Base-by-base conservation (phyloP, 1,139 yeast genomes). In the Casaregolazyma lundiana region DNA sequence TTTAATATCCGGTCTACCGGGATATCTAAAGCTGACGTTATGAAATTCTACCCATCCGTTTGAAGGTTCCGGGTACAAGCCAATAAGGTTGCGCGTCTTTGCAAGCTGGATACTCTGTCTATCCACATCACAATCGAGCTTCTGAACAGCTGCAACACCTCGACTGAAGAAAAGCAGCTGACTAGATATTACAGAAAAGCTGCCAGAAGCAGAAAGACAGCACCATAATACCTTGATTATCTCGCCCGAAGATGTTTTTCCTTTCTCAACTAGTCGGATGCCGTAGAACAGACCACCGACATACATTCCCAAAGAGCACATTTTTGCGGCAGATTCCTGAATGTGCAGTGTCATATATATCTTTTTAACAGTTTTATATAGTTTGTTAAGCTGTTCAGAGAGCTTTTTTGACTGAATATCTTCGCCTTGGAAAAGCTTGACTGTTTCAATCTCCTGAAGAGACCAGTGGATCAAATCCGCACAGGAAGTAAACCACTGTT, bases 201-300 rank as follows among this genome's bases (percentile, higher is more conserved):
- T 71, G 11, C 80, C 73, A 0, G 94, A 86, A 24, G 88, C 68
- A 64, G 80, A 72, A 20, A 90, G 65, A 57, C 96, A 87, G 6
- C 95, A 76, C 57, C 88, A 81, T 59, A 92, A 88, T 29, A 95
- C 84, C 0, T 96, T 84, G 47, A 92, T 71, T 0, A 90, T 86
- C 35, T 79, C 75, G 13, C 84, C 82, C 1, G 87, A 68, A 1
- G 69, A 56, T 8, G 80, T 60, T 15, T 73, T 70, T 0, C 78
- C 78, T 3, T 66, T 62, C 38, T 67, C 65, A 3, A 88, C 81
- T 71, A 86, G 74, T 43, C 72, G 68, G 34, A 82, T 76, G 2
- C 97, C 98, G 65, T 81, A 90, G 85, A 95, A 89, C 57, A 90
- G 86, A 0, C 94, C 95, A 62, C 88, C 96, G 1, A 89, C 86